phyloP scores from a whole-genome alignment of 805 yeast genomes.

The Aciculoconidium aculeatum region DNA sequence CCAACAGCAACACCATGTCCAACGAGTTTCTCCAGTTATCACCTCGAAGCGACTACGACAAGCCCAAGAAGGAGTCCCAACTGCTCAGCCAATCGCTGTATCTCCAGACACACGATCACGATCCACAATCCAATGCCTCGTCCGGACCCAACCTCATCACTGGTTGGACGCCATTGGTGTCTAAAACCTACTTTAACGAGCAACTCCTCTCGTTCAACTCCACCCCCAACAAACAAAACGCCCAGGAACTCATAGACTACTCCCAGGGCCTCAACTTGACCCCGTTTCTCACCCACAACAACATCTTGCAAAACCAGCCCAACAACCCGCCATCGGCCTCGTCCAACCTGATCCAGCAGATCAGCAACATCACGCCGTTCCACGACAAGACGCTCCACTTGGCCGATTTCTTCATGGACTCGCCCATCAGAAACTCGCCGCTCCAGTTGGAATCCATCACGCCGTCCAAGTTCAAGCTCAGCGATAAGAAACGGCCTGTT shows the following conservation, averaged over 20 bases:
- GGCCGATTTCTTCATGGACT: constrained; percentile 39
- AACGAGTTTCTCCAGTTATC: constrained; percentile 30
- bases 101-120: not conserved
- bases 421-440: constrained; percentile 36
- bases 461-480: constrained; percentile 31
- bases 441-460: constrained; percentile 33
- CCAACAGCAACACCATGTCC: constrained; percentile 14
- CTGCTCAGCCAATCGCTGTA: not conserved
- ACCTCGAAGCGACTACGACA: constrained; percentile 24
- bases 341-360: constrained; percentile 16
- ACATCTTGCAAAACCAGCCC: constrained; percentile 12
- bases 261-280: constrained; percentile 34
- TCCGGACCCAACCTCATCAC: constrained; percentile 12
- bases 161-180: constrained; percentile 41
- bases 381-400: constrained; percentile 37
- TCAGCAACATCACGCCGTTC: constrained; percentile 35
- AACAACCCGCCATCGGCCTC: constrained; percentile 8
- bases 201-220: constrained; percentile 27
- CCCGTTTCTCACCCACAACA: constrained; percentile 35
- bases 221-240: constrained; percentile 29
- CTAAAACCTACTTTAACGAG: constrained; percentile 32
- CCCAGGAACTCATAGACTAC: constrained; percentile 20
- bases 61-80: constrained; percentile 1
- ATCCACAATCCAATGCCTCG: not conserved
- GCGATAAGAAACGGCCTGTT: constrained; percentile 12